Conservation (phyloP, 2,329 filamentous ascomycete species). For the Aspergillus hiratsukae region DNA sequence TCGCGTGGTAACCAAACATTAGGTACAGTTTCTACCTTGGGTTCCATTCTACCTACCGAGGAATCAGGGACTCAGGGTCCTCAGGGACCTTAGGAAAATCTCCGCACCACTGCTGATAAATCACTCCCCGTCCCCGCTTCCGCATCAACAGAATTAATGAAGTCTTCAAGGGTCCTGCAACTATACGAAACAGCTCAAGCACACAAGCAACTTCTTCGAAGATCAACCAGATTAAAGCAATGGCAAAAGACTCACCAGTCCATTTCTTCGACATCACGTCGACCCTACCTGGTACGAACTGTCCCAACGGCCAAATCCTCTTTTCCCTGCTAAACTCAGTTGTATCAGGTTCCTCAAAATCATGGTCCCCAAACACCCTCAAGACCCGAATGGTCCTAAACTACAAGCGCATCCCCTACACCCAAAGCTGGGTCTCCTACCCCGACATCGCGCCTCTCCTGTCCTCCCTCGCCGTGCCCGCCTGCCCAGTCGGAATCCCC, state of each 20-base stretch:
- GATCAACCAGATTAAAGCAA: slow-evolving; percentile 1
- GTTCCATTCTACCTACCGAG: not conserved
- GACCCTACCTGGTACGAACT: slow-evolving; percentile 20
- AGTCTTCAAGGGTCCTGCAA: not conserved
- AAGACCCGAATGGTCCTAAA: slow-evolving; percentile 23
- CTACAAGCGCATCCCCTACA: slow-evolving; percentile 25
- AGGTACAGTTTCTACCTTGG: not conserved
- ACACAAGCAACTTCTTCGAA: not conserved
- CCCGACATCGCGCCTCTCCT: slow-evolving; percentile 27
- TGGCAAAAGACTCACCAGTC: slow-evolving; percentile 22
- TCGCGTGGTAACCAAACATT: too few species aligned
- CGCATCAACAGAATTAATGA: too few species aligned
- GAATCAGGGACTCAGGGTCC: not conserved
- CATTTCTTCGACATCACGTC: slow-evolving; percentile 34
- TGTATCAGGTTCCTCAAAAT: slow-evolving; percentile 22
- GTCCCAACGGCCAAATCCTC: not conserved
- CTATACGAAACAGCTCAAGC: not conserved
- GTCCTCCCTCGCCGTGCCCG: slow-evolving; percentile 18
- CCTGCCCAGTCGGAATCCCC: slow-evolving; percentile 10
- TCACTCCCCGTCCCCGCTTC: not conserved
- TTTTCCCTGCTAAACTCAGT: not conserved
- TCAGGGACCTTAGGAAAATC: too few species aligned
- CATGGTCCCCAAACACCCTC: slow-evolving; percentile 27
- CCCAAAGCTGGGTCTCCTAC: slow-evolving; percentile 24
- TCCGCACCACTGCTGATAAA: not conserved